Conservation (phyloP, 352 stramenopile species). For the Globisporangium radiosum region DNA sequence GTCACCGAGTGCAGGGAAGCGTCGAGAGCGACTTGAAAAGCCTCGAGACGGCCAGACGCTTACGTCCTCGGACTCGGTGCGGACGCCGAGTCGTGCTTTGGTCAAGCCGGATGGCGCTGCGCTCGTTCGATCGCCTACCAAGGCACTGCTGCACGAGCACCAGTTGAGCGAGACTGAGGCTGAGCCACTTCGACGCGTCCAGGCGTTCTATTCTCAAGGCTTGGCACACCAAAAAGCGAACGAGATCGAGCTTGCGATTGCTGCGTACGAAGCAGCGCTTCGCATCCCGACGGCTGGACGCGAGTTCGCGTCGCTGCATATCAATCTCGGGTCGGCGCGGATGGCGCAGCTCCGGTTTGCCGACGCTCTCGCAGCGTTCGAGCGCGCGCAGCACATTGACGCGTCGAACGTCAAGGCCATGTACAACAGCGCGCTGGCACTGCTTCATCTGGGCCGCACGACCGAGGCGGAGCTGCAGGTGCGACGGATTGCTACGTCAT, state of each 20-base stretch:
- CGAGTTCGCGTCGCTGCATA: constrained; percentile 53
- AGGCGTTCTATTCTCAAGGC: constrained; percentile 52
- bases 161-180: not conserved
- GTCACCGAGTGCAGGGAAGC: not conserved
- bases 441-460: constrained; percentile 28
- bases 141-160: constrained; percentile 1
- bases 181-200: constrained; percentile 28
- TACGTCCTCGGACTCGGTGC: no score
- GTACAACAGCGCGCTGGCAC: constrained; percentile 50
- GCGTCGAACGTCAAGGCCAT: constrained; percentile 46
- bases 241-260: constrained; percentile 34
- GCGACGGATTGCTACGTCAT: constrained; percentile 3
- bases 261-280: constrained; percentile 47
- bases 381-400: constrained; percentile 40
- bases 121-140: not conserved
- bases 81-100: not conserved
- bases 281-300: constrained; percentile 19
- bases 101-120: no score
- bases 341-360: constrained; percentile 31
- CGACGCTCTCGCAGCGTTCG: constrained; percentile 31
- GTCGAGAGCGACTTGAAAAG: not conserved
- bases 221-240: constrained; percentile 50
- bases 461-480: constrained; percentile 28
- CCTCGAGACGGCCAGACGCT: not conserved
- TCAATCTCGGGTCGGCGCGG: constrained; percentile 59